Evolutionary conservation across 2,329 filamentous ascomycete species (phyloP), one percentile per base, ranked within the genome.

Genomic region (Thelonectria olida): DNA sequence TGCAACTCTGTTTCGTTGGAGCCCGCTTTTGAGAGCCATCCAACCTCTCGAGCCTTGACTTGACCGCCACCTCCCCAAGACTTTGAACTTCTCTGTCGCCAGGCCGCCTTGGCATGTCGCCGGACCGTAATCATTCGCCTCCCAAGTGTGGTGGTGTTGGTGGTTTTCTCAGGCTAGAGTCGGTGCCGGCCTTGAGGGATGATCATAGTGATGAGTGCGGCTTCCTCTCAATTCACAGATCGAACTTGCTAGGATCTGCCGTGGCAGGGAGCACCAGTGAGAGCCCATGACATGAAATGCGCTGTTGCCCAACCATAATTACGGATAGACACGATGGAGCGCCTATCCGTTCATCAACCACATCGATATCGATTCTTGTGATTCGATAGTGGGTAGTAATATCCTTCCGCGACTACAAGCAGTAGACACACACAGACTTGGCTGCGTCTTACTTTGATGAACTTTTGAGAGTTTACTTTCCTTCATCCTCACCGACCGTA

Each of bases 1-100:
- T 64, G 58, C 62, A 70, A 67, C 69, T 67, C 58, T 69, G 58
- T 60, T 63, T 60, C 47, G 51, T 19, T 58, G 54, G n/a, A 50
- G 51, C 36, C 44, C 45, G 53, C 31, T 38, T 28, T 34, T 25
- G 42, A 48, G 54, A 45, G 28, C 39, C 17, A 27, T 63, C 52
- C 55, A 42, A 52, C 31, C 60, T 56, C 50, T 55, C 28, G 38
- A 51, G 39, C 50, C 19, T 58, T 41, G 49, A 48, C 48, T 38
- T 55, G 52, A 38, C 55, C 62, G 53, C 58, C 64, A 62, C 62
- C 41, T 58, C 44, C 39, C 51, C 47, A 39, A 10, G 15, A 54
- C 23, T 42, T 38, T 39, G 53, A 17, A 44, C 34, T 28, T 51
- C 31, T 45, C 51, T 41, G 48, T 58, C 49, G 49, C 31, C 44